Conservation (phyloP, 495 filamentous ascomycete genomes). For the Friedmanniomyces endolithicus region DNA sequence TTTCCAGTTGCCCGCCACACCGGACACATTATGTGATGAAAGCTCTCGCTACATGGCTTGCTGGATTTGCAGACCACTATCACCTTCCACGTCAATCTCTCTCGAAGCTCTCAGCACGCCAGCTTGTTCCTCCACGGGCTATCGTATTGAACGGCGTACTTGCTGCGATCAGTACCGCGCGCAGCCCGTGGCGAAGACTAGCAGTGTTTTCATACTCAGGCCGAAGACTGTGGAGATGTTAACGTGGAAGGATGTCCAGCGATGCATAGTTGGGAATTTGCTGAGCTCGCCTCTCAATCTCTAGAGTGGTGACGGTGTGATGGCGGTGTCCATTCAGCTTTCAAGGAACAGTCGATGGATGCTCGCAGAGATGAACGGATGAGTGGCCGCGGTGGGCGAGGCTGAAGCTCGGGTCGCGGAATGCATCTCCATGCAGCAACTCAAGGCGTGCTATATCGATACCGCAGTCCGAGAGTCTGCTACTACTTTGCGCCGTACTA, state of each 20-base stretch:
- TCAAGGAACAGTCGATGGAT: slow-evolving; percentile 46
- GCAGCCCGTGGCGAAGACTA: slow-evolving; percentile 39
- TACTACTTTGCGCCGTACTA: too few relatives aligned
- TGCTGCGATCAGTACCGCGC: slow-evolving; percentile 62
- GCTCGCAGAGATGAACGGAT: too few relatives aligned
- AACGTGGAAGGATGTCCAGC: slow-evolving; percentile 52
- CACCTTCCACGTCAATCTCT: background rate
- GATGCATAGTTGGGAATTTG: slow-evolving; percentile 55
- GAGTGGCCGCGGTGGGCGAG: too few relatives aligned
- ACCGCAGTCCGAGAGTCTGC: too few relatives aligned
- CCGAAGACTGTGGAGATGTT: slow-evolving; percentile 49
- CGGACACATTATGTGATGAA: background rate
- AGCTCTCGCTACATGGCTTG: background rate
- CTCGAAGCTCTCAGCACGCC: slow-evolving; percentile 31
- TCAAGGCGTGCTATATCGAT: too few relatives aligned
- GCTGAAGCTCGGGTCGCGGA: too few relatives aligned
- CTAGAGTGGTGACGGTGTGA: too few relatives aligned
- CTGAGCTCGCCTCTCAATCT: too few relatives aligned
- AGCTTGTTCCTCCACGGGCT: slow-evolving; percentile 45
- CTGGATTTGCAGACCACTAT: background rate
- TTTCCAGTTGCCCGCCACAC: background rate
- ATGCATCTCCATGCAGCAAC: too few relatives aligned
- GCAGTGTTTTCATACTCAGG: slow-evolving; percentile 49
- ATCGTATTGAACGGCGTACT: slow-evolving; percentile 55
- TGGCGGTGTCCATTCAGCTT: slow-evolving; percentile 30